Base-by-base conservation (phyloP, 176 grass and related monocot species). In the Pontederia paniculata region DNA sequence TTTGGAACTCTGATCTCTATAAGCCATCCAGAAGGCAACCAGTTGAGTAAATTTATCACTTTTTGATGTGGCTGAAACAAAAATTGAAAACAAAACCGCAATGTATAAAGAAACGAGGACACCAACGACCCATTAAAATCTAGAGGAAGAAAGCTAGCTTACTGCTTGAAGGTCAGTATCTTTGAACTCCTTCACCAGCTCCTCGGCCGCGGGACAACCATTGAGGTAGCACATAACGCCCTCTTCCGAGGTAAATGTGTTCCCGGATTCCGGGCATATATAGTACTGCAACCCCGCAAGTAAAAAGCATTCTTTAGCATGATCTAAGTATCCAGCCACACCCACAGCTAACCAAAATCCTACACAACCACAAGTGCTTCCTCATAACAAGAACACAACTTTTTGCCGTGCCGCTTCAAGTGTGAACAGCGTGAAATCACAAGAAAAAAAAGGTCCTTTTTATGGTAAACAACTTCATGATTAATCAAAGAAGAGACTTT, bases 221-320 rank as follows among this genome's bases (percentile, higher is more conserved):
- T 11, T 21, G 58, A 62, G 58, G 45, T 46, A 62, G 42, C 0
- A 4, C 10, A 62, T 22, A 21, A 22, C 58, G 5, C 45, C 42
- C 42, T 62, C 58, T 21, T 31, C 45, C 45, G 58, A 62, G 21
- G 42, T 45, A 18, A 62, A 62, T n/a, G 58, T 46, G 42, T 14
- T 8, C 9, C 21, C 10, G 45, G 58, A 62, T 20, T 45, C 45
- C 2, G 58, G 58, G 21, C 58, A 62, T 62, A 43, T 62, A 43
- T 62, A 62, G 17, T 62, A 62, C 58, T 62, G 58, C 42, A 62
- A 62, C 21, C 44, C 17, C 12, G n/a, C n/a, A n/a, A n/a, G n/a
- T n/a, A n/a, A n/a, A n/a, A n/a, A n/a, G n/a, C n/a, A n/a, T n/a
- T n/a, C n/a, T n/a, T n/a, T n/a, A n/a, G n/a, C n/a, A n/a, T n/a